Base-by-base conservation (phyloP, 2,329 filamentous ascomycete species). In the Monosporascus ibericus region DNA sequence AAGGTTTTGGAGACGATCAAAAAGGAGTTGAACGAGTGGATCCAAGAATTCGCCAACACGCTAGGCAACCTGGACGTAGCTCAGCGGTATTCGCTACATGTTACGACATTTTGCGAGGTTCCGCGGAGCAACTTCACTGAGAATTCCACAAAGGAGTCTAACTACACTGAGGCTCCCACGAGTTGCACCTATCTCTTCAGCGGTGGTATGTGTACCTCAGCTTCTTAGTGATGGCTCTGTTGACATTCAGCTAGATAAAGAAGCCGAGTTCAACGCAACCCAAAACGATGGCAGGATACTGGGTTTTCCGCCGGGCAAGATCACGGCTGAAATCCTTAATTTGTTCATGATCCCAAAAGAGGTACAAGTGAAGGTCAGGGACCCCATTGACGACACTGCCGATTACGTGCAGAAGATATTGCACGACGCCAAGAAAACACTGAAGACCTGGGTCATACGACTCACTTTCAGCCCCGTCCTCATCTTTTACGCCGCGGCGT, bases 271-370 rank as follows among this genome's bases (percentile, higher is more conserved):
- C 24, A 46, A 46, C 9, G 24, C 14, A 1, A 46, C 42, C 14
- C 4, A 46, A 22, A 50, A 50, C 17, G 8, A 20, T 1, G 49
- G 49, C 15, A 38, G 24, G 8, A 47, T 51, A 9, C 37, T 51
- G 15, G 25, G 49, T 9, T 47, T 51, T 7, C 46, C 49, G 2
- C 49, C 49, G 2, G 49, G 49, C 22, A 46, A 51, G 34, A n/a
- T 51, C 17, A 17, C 37, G 4, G 34, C 40, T 34, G 38, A 47
- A 7, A 17, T 51, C 17, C 36, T 38, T 3, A 11, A 27, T 20
- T 27, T 51, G 20, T 51, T 51, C 34, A 36, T 51, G 30, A 27
- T 51, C 1, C 49, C 49, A 2, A 51, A 51, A 1, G 49, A 51
- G 20, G 49, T 51, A 18, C 49, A 51, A 37, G 36, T 15, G 18